Base-by-base conservation (phyloP, 1,284 basidiomycete genomes). In the Tilletia horrida region DNA sequence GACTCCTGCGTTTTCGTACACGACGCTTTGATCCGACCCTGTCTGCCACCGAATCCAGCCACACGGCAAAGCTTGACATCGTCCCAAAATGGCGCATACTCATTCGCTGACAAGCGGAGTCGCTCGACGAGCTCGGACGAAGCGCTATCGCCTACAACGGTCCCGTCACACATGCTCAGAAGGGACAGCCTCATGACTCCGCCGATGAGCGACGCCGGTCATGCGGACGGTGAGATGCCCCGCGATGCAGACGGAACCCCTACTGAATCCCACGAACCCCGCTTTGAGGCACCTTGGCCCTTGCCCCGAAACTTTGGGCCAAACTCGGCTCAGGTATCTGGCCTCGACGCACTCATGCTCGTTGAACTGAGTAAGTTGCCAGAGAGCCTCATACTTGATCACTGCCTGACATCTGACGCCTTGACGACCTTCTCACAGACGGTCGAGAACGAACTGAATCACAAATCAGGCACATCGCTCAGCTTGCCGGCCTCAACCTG, bases 1-100 rank as follows among this genome's bases (percentile, higher is more conserved):
- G 25, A 11, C 27, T 59, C 55, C 55, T 35, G 27, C 55, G 35
- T 59, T 29, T 59, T 59, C n/a, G 55, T 59, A 4, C 55, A 59
- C 29, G 55, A 59, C 16, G 55, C 55, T 2, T 29, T 59, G 14
- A 25, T 59, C 7, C 27, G 31, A 21, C 55, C 55, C 13, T 59
- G 55, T 21, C 55, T 59, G 7, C 55, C 55, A 16, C 55, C 55
- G 6, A 59, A 59, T 29, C 55, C 55, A 16, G n/a, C 55, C 11
- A 29, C 27, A 16, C 55, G n/a, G 14, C 55, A 40, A 40, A 40
- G 35, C 35, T 11, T 40, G 35, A 40, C 35, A 11, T 40, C 35
- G 11, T 4, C 35, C 11, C 35, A 40, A 40, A 40, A 40, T 11
- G 6, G 4, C 6, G 11, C 35, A 40, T 40, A 40, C 35, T 40